These are phyloP conservation scores for Macrophomina tecta DNA, from an alignment of 2,329 filamentous ascomycete species.

Conservation along the genomic window DNA sequence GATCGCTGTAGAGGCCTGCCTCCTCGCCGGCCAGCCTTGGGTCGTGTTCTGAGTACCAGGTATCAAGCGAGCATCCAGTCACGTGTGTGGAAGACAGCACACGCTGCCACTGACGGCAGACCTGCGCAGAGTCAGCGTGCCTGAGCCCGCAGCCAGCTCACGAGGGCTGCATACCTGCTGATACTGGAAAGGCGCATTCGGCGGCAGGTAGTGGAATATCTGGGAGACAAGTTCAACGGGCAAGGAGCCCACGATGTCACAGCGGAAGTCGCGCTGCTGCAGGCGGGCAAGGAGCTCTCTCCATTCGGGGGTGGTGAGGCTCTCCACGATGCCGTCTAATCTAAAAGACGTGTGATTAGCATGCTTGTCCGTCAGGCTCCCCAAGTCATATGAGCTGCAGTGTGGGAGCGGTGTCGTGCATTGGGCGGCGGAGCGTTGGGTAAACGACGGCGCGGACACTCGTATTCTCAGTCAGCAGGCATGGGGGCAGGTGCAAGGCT, in stretches of 20 bases:
- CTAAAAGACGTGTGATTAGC: constrained; percentile 29
- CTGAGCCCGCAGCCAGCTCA: background rate
- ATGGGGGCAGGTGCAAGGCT: background rate
- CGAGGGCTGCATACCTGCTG: constrained; percentile 33
- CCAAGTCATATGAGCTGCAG: background rate
- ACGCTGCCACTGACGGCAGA: constrained; percentile 42
- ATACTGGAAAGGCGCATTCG: constrained; percentile 37
- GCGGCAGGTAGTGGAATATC: constrained; percentile 44
- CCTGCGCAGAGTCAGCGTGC: constrained; percentile 31
- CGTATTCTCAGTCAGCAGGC: background rate
- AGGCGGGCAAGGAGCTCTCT: constrained; percentile 34
- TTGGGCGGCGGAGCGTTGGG: background rate
- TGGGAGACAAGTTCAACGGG: constrained; percentile 47
- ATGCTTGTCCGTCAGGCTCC: background rate
- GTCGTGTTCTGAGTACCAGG: constrained; percentile 35
- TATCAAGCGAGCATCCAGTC: constrained; percentile 32
- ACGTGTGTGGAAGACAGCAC: constrained; percentile 38
- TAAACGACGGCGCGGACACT: background rate
- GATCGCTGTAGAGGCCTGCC: constrained; percentile 30
- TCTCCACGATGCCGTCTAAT: constrained; percentile 35
- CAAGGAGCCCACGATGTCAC: constrained; percentile 44
- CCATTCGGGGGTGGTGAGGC: constrained; percentile 42
- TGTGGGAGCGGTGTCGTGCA: background rate
- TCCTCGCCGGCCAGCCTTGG: constrained; percentile 30
- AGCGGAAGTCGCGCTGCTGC: constrained; percentile 35